A percentile compares a stretch with the other conserved stretches of the same genome.
Evolutionary conservation across 1,139 yeast genomes (phyloP).

Genomic region (Kluyveromyces sp.): DNA sequence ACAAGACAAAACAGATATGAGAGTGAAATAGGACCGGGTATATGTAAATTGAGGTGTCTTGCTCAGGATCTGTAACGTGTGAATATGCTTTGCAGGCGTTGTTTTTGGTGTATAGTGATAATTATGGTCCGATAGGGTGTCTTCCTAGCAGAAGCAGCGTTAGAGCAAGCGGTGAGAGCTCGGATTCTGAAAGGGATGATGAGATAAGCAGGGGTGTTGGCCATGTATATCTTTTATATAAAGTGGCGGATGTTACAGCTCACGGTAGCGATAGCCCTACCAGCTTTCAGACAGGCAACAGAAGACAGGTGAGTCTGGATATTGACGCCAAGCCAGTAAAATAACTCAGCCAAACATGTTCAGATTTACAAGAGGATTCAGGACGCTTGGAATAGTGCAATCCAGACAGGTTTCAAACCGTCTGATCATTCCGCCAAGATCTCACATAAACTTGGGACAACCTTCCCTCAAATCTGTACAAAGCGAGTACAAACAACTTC

Average conservation of each 20-base stretch:
- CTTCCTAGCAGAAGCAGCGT: background rate
- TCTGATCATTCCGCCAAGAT: conserved; percentile 19
- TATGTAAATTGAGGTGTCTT: background rate
- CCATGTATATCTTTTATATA: background rate
- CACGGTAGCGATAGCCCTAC: no score
- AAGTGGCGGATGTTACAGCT: no score
- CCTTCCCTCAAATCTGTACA: conserved; percentile 2
- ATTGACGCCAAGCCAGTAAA: background rate
- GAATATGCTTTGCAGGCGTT: background rate
- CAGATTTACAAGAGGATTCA: conserved; percentile 3
- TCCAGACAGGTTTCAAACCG: conserved; percentile 19
- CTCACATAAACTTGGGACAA: conserved; percentile 11
- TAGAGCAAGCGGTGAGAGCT: no score
- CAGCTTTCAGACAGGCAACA: no score
- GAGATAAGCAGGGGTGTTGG: background rate
- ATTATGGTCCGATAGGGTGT: background rate
- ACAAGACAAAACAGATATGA: background rate
- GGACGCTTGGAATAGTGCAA: background rate
- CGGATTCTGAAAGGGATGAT: no score
- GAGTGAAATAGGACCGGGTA: no score
- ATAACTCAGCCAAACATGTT: background rate
- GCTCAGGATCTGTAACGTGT: background rate
- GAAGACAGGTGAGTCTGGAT: no score
- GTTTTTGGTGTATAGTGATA: background rate
- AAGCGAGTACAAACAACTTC: conserved; percentile 37